Conservation (phyloP, 345 rosid species). For the Syzygium oleosum region DNA sequence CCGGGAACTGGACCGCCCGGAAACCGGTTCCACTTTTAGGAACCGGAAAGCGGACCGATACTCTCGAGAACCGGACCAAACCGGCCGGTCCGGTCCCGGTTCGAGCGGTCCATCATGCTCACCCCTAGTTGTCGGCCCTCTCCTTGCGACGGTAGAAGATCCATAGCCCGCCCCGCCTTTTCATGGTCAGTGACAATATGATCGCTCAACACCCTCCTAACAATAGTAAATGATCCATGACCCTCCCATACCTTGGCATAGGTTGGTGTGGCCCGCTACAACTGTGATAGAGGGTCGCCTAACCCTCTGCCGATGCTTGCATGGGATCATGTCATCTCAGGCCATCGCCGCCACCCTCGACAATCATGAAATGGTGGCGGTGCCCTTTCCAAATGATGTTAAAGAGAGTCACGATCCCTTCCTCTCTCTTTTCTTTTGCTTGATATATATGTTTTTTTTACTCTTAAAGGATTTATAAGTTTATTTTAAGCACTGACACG, state of each 20-base stretch:
- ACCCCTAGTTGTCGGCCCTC: fast-evolving
- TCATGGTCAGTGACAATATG: fast-evolving
- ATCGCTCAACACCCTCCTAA: neutral
- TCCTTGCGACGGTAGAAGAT: neutral
- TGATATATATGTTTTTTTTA: fast-evolving
- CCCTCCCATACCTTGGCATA: neutral
- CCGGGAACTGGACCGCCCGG: too few relatives aligned
- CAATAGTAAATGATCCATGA: neutral
- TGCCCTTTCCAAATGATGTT: neutral
- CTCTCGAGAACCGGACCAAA: too few relatives aligned
- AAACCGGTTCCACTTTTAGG: too few relatives aligned
- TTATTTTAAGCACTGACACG: neutral
- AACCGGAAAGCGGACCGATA: too few relatives aligned
- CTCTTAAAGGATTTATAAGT: fast-evolving
- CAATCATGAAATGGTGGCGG: neutral
- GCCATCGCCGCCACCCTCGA: neutral
- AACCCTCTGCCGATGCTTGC: neutral
- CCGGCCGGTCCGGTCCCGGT: too few relatives aligned
- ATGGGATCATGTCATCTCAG: neutral
- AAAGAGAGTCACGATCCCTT: neutral
- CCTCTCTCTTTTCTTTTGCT: neutral
- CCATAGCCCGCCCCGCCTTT: fast-evolving
- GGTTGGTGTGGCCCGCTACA: fast-evolving
- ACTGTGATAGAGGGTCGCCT: fast-evolving
- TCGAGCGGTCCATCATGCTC: too few relatives aligned